Base-by-base conservation (phyloP, 169 alveolate genomes). In the Eimeria praecox region DNA sequence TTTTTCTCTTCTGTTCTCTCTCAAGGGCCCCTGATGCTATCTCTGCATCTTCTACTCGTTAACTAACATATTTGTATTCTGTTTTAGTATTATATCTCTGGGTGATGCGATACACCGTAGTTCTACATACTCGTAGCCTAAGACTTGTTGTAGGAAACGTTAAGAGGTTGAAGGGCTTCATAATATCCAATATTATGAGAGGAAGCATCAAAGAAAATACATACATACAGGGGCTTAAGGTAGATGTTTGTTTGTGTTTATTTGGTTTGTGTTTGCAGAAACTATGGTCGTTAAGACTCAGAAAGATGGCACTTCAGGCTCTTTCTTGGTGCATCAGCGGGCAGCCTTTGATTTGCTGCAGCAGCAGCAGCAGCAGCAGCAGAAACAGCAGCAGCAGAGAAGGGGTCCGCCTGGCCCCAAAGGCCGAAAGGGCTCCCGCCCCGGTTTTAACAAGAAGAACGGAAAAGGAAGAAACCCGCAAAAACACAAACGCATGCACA, bases 321-420 rank as follows among this genome's bases (percentile, higher is more conserved):
- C 92, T 42, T 83, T 83, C 75, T 6, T 83, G 71, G 92, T 83
- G 92, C 92, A 83, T 20, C 92, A 83, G 92, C 92, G 92, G 30
- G 77, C 75, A 49, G 92, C 92, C 46, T 83, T 83, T 54, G 92
- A 83, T 40, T 18, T 20, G 52, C 75, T 83, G 92, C 75, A 83
- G 77, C 75, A 54, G 92, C 30, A 83, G 92, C 44, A 52, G 92
- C 46, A 49, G 54, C 71, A 56, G 54, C 75, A 56, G 56, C 89
- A 5, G 86, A 38, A 66, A 4, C 78, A 56, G 56, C 89, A 5
- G 86, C 54, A 66, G 38, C 78, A 27, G 38, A 6, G 14, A 27
- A 30, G 56, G 56, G n/a, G 56, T 3, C 86, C 82, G 22, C 46
- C 8, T 24, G 8, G 22, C 38, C 82, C 82, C 40, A 16, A 56